Percentiles rank a stretch among this genome's conserved stretches.
phyloP scores from a whole-genome alignment of 2,329 filamentous ascomycete genomes.

The Aciculosporium take region DNA sequence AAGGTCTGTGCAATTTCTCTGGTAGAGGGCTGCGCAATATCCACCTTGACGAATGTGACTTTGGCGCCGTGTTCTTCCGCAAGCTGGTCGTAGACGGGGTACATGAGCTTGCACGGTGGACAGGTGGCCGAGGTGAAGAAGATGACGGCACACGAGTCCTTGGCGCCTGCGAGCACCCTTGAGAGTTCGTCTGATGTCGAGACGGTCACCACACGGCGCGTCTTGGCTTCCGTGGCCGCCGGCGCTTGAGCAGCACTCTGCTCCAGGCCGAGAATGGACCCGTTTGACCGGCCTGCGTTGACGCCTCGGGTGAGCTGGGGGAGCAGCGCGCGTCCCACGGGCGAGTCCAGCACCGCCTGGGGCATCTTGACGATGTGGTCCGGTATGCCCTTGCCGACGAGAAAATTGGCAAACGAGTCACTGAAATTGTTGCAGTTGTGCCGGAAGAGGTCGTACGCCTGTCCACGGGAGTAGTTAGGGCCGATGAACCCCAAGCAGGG shows the following conservation, averaged over 20 bases:
- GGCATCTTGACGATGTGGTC: constrained; percentile 76
- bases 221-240: constrained; percentile 1
- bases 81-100: constrained; percentile 68
- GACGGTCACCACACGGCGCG: constrained; percentile 41
- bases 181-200: constrained; percentile 26
- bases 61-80: constrained; percentile 57
- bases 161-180: constrained; percentile 37
- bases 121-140: constrained; percentile 91
- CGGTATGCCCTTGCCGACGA: constrained; percentile 79
- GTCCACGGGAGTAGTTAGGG: background rate
- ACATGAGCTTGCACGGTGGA: constrained; percentile 67
- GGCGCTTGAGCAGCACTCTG: constrained; percentile 19
- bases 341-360: constrained; percentile 69
- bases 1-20: constrained; percentile 51
- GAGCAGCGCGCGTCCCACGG: constrained; percentile 76
- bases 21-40: constrained; percentile 52
- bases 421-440: constrained; percentile 99
- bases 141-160: constrained; percentile 58
- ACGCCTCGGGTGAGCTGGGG: constrained; percentile 48
- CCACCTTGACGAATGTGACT: constrained; percentile 67
- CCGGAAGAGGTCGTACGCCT: constrained; percentile 77
- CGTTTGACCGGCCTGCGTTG: constrained; percentile 33
- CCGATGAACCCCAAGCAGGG: background rate
- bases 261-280: constrained; percentile 39
- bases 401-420: constrained; percentile 79